These are phyloP conservation scores for Microcos paniculata DNA, from an alignment of 345 rosid genomes.

Conservation along the genomic window DNA sequence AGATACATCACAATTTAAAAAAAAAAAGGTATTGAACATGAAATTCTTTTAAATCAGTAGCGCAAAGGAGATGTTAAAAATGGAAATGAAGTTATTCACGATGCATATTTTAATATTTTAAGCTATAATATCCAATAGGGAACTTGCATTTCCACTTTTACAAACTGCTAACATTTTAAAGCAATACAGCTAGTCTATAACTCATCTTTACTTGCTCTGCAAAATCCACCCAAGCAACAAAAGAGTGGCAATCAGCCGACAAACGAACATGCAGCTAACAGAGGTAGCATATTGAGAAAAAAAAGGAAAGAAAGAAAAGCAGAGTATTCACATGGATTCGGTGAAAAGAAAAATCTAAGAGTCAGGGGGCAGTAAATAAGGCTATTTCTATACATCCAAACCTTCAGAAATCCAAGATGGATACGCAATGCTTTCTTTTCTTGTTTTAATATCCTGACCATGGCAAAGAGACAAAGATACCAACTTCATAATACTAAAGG, in stretches of 20 bases:
- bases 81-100: not conserved
- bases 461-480: not conserved
- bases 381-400: not conserved
- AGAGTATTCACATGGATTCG: not conserved
- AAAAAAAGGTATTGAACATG: not conserved
- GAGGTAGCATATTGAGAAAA: not conserved
- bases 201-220: not conserved
- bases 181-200: not conserved
- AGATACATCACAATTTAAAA: constrained; percentile 4
- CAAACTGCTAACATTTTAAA: not conserved
- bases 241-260: not conserved
- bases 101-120: too few relatives aligned
- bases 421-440: not conserved
- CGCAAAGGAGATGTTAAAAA: not conserved
- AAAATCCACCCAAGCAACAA: not conserved
- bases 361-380: not conserved
- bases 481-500: not conserved
- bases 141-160: not conserved
- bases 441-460: not conserved
- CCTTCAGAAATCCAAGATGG: too few relatives aligned
- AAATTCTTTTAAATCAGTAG: not conserved
- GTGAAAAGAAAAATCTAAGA: not conserved
- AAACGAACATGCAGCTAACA: not conserved
- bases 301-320: not conserved
- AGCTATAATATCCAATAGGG: not conserved